Base-by-base conservation (phyloP, 805 yeast species). In the Candida piceae region DNA sequence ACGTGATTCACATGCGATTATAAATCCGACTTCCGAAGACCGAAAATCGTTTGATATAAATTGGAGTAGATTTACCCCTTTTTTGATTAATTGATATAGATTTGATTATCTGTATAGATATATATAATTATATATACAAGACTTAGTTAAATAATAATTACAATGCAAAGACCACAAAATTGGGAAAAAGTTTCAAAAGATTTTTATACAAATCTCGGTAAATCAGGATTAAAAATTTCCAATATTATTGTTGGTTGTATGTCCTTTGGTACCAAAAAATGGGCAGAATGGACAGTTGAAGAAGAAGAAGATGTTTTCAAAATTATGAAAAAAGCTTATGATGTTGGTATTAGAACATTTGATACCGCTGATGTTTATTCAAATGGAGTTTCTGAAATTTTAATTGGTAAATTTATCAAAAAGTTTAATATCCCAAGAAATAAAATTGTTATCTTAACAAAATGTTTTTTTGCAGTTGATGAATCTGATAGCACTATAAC, bases 381-480 rank as follows among this genome's bases (percentile, higher is more conserved):
- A 18, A 67, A 66, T 46, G 70, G 81, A 7, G 34, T 45, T 12
- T 67, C 75, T 21, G 81, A 76, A 54, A 46, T 52, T 4, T 37
- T 75, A 3, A 35, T 77, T 9, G 76, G 78, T 13, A 74, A 74
- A 49, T 77, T 75, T 46, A 46, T 77, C 40, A 66, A 66, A 42
- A 60, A 63, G 38, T 75, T 63, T 57, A 59, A 69, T 25, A 78
- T 77, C 45, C 66, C 65, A 7, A 64, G 83, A 47, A 74, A 72
- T 31, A 66, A 64, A 31, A 67, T 77, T 34, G 78, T 76, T n/a
- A 76, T 77, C 37, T 40, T 78, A 46, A 58, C 77, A 18, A 78
- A 78, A 57, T 48, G 30, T 50, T 29, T 38, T 43, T 50, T 39
- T 40, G 57, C 64, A 2, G 61, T 58, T 15, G 71, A 62, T 33